Evolutionary conservation across 1,284 basidiomycete species (phyloP).

Genomic region (Trichosporon faecale): DNA sequence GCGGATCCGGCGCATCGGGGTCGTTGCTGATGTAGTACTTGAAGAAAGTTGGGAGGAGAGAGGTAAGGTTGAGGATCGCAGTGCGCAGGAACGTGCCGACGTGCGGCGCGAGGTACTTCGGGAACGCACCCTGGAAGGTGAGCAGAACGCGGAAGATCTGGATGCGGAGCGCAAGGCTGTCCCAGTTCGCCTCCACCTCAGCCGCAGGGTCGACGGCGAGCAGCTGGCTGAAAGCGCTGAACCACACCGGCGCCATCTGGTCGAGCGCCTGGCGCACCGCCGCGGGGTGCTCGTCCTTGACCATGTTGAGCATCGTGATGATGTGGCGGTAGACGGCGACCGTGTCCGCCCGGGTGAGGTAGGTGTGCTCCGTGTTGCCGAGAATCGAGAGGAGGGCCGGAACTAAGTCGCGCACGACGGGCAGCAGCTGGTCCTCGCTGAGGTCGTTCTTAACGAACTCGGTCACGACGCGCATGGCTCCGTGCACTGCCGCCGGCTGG

Average conservation of each 20-base stretch:
- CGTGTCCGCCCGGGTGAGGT: constrained; percentile 75
- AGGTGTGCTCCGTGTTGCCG: constrained; percentile 70
- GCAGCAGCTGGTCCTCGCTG: constrained; percentile 86
- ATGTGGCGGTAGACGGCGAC: constrained; percentile 89
- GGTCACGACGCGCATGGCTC: constrained; percentile 88
- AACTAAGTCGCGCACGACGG: constrained; percentile 75
- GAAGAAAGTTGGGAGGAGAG: constrained; percentile 65
- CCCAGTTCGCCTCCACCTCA: constrained; percentile 69
- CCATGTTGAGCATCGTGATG: constrained; percentile 84
- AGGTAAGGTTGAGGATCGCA: constrained; percentile 64
- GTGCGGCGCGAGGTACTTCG: constrained; percentile 62
- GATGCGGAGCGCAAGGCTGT: constrained; percentile 68
- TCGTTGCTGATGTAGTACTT: constrained; percentile 62
- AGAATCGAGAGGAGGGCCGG: constrained; percentile 81
- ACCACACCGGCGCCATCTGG: constrained; percentile 80
- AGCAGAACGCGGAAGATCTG: constrained; percentile 69
- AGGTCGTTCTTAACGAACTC: constrained; percentile 89
- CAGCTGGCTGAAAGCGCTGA: constrained; percentile 76
- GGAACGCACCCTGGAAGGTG: constrained; percentile 72
- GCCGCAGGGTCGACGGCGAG: constrained; percentile 63
- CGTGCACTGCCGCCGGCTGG: constrained; percentile 73
- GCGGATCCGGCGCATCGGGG: constrained; percentile 54
- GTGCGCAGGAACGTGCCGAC: constrained; percentile 62
- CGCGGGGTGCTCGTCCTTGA: constrained; percentile 84
- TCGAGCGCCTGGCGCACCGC: constrained; percentile 77